phyloP scores from a whole-genome alignment of 2,329 filamentous ascomycete genomes.

The Calonectria pteridis region DNA sequence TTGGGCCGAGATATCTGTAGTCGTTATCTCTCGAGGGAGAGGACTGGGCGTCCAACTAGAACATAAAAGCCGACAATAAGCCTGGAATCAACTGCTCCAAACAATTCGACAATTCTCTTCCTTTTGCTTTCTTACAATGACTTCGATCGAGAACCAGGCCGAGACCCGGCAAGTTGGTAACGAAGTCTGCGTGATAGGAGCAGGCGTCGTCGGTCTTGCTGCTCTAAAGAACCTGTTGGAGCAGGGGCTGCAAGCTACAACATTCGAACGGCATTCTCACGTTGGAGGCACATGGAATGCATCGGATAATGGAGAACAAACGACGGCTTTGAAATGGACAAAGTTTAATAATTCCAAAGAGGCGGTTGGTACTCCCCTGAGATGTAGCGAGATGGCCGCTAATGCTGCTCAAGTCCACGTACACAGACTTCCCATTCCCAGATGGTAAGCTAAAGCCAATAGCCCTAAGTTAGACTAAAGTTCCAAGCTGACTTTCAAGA shows the following conservation, averaged over 20 bases:
- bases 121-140: slow-evolving; percentile 21
- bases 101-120: no score
- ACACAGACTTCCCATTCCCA: slow-evolving; percentile 52
- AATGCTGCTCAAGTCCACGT: slow-evolving; percentile 40
- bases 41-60: background rate
- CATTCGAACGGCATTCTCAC: slow-evolving; percentile 55
- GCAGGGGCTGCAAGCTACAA: slow-evolving; percentile 56
- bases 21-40: background rate
- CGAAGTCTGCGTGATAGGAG: slow-evolving; percentile 46
- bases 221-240: slow-evolving; percentile 58
- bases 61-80: background rate
- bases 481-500: slow-evolving; percentile 24
- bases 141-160: slow-evolving; percentile 19
- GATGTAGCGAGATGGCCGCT: background rate
- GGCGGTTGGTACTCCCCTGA: slow-evolving; percentile 33
- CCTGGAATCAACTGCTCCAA: background rate
- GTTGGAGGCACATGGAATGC: slow-evolving; percentile 59
- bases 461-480: no score
- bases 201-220: slow-evolving; percentile 52
- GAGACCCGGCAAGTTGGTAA: slow-evolving; percentile 32
- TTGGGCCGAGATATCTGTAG: no score
- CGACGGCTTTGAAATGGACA: slow-evolving; percentile 50
- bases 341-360: slow-evolving; percentile 48
- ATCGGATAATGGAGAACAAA: slow-evolving; percentile 49
- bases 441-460: slow-evolving; percentile 32